Evolutionary conservation across 305 asterid genomes (phyloP).

Genomic region (Striga hermonthica): DNA sequence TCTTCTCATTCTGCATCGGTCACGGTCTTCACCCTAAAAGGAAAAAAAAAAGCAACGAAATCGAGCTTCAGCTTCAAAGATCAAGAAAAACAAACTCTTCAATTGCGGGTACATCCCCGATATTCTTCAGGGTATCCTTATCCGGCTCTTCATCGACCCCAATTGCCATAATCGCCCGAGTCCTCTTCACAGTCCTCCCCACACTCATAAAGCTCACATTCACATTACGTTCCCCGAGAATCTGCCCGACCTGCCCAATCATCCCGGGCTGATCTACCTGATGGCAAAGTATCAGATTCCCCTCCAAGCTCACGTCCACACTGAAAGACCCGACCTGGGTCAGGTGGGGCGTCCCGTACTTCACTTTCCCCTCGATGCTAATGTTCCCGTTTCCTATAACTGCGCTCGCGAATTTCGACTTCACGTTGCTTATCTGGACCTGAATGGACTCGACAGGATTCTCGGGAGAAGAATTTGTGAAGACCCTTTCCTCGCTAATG

Average conservation of each 20-base stretch:
- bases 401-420: conserved; percentile 69
- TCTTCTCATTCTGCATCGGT: background rate
- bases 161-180: conserved; percentile 78
- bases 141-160: conserved; percentile 85
- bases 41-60: background rate
- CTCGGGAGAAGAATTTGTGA: conserved; percentile 49
- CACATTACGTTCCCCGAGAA: conserved; percentile 67
- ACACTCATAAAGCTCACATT: conserved; percentile 92
- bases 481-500: conserved; percentile 62
- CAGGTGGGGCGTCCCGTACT: conserved; percentile 60
- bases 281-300: conserved; percentile 64
- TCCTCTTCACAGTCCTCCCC: conserved; percentile 63
- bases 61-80: background rate
- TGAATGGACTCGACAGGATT: conserved; percentile 63
- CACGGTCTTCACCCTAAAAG: background rate
- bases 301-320: conserved; percentile 75
- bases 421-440: conserved; percentile 60
- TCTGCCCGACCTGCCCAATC: conserved; percentile 75
- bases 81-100: conserved; percentile 74
- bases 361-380: conserved; percentile 64
- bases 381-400: conserved; percentile 50
- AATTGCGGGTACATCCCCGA: conserved; percentile 65
- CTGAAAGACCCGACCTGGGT: conserved; percentile 55
- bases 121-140: conserved; percentile 56
- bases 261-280: conserved; percentile 86